These are phyloP conservation scores for Lathyrus aphaca DNA, from an alignment of 306 rosid species.

Conservation along the genomic window DNA sequence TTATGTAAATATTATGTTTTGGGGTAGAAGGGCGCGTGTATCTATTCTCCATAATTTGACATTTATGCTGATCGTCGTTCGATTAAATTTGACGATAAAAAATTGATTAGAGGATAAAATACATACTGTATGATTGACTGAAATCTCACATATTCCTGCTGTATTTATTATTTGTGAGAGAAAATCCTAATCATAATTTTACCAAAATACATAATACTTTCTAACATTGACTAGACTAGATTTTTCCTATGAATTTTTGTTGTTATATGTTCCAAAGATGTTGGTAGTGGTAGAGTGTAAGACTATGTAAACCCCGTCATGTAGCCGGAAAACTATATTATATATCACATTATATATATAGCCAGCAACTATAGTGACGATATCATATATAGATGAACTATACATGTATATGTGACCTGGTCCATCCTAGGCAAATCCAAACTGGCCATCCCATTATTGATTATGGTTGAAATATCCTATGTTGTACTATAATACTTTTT, in stretches of 20 bases:
- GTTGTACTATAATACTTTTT: background rate
- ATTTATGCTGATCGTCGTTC: too few relatives aligned
- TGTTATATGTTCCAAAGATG: slow-evolving; percentile 9
- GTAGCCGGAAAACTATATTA: slow-evolving; percentile 13
- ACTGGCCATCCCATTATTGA: background rate
- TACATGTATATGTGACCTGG: background rate
- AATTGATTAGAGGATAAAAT: too few relatives aligned
- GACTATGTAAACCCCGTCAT: slow-evolving; percentile 14
- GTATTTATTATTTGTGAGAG: too few relatives aligned
- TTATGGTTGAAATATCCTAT: background rate
- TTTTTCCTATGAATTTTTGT: background rate
- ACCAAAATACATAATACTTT: background rate
- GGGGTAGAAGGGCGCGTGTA: too few relatives aligned
- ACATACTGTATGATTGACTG: too few relatives aligned
- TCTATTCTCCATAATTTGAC: too few relatives aligned
- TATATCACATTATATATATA: background rate
- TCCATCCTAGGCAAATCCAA: background rate
- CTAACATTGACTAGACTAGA: background rate
- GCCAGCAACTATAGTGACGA: background rate
- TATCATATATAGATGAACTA: background rate
- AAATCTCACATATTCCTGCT: too few relatives aligned
- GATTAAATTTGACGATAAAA: too few relatives aligned
- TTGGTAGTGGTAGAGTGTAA: slow-evolving; percentile 4
- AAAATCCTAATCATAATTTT: background rate
- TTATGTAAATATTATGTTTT: too few relatives aligned